Conservation (phyloP, 2,329 filamentous ascomycete genomes). For the Colletotrichum theobromicola region DNA sequence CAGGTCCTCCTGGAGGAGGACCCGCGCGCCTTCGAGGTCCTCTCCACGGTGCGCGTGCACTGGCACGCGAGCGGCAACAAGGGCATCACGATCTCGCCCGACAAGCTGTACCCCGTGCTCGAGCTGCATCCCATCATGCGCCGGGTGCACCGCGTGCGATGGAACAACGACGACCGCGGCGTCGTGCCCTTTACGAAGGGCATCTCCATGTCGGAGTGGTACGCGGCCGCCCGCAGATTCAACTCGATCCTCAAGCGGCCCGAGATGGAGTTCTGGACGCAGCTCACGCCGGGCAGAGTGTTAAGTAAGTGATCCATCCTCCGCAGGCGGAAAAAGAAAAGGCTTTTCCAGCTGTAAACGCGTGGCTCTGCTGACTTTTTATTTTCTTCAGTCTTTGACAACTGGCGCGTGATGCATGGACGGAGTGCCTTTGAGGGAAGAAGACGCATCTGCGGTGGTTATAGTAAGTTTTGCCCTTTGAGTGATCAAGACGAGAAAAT, state of each 20-base stretch:
- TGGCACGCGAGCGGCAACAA: conserved; percentile 91
- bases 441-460: conserved; percentile 88
- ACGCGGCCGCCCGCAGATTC: conserved; percentile 78
- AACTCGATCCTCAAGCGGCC: conserved; percentile 69
- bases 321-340: not conserved
- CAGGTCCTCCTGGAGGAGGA: conserved; percentile 59
- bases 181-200: conserved; percentile 62
- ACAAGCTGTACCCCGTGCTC: conserved; percentile 74
- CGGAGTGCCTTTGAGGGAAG: conserved; percentile 82
- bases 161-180: conserved; percentile 92
- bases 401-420: conserved; percentile 93
- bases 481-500: not conserved
- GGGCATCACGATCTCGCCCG: conserved; percentile 80
- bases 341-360: not conserved
- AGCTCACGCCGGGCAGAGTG: conserved; percentile 78
- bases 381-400: conserved; percentile 78
- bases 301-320: conserved; percentile 67
- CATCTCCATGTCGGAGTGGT: conserved; percentile 69
- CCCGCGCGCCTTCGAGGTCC: conserved; percentile 58
- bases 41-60: conserved; percentile 65
- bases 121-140: conserved; percentile 52
- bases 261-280: conserved; percentile 77
- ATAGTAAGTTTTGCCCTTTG: conserved; percentile 67
- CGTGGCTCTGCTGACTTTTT: conserved; percentile 22
- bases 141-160: conserved; percentile 69